Conservation (phyloP, 805 yeast species). For the Crinitomyces ghanaensis region DNA sequence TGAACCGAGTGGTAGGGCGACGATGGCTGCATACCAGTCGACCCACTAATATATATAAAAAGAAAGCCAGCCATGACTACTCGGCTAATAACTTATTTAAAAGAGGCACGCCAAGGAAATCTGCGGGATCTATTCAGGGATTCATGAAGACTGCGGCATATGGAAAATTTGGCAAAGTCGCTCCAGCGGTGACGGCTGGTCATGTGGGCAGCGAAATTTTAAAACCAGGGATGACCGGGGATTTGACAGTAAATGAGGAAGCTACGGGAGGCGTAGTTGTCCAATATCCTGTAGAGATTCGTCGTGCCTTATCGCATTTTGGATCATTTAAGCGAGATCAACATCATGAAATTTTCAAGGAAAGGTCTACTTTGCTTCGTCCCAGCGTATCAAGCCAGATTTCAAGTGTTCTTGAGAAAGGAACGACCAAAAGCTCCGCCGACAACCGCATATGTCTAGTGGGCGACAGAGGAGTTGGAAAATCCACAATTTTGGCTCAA, state of each 20-base stretch:
- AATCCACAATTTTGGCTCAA: slow-evolving; percentile 62
- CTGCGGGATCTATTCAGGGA: slow-evolving; percentile 12
- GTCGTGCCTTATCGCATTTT: slow-evolving; percentile 35
- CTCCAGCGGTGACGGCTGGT: slow-evolving; percentile 7
- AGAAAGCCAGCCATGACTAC: slow-evolving; percentile 8
- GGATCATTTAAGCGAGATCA: slow-evolving; percentile 63
- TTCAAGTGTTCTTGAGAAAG: slow-evolving; percentile 29
- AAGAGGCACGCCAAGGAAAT: slow-evolving; percentile 15
- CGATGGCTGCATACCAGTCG: slow-evolving; percentile 7
- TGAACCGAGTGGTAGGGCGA: neutral
- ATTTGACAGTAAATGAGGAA: slow-evolving; percentile 3
- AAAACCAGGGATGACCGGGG: too few species aligned
- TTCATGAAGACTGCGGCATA: slow-evolving; percentile 13
- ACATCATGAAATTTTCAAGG: slow-evolving; percentile 50
- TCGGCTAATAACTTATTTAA: slow-evolving; percentile 12
- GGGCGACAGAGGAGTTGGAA: slow-evolving; percentile 73
- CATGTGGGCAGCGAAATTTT: slow-evolving; percentile 9
- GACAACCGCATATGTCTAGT: slow-evolving; percentile 43
- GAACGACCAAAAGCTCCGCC: slow-evolving; percentile 25
- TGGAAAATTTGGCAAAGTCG: slow-evolving; percentile 6
- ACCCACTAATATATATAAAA: slow-evolving; percentile 8
- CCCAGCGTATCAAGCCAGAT: slow-evolving; percentile 37
- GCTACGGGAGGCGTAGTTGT: slow-evolving; percentile 5
- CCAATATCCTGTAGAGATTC: slow-evolving; percentile 32
- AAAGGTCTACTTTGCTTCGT: slow-evolving; percentile 51